Conservation (phyloP, 805 yeast genomes). For the Grigorovia yakushimaensis region DNA sequence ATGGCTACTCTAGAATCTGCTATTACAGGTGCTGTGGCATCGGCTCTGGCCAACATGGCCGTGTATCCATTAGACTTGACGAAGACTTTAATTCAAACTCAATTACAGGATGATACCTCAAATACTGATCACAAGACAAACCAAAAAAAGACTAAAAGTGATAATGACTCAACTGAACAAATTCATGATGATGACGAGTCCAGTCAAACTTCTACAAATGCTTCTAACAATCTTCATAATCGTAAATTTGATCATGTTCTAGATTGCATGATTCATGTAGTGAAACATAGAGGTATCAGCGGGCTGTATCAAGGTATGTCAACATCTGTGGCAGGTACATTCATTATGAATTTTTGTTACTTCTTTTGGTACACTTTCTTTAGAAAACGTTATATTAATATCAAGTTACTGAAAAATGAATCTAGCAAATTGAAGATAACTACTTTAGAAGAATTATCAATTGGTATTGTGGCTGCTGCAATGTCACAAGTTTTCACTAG, state of each 20-base stretch:
- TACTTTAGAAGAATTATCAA: conserved; percentile 56
- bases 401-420: neutral
- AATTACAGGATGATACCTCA: conserved; percentile 24
- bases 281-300: conserved; percentile 44
- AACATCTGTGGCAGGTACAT: conserved; percentile 59
- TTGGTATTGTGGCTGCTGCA: conserved; percentile 79
- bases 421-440: conserved; percentile 23
- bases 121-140: neutral
- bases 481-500: conserved; percentile 70
- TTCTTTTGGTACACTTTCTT: conserved; percentile 81
- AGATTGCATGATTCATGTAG: conserved; percentile 55
- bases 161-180: neutral
- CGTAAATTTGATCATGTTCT: conserved; percentile 43
- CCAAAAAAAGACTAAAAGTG: neutral
- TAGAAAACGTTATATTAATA: conserved; percentile 40
- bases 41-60: conserved; percentile 65
- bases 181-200: neutral
- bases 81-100: conserved; percentile 70
- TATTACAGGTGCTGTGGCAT: conserved; percentile 72
- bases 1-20: conserved; percentile 63
- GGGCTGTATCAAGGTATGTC: conserved; percentile 69
- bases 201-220: too few relatives aligned
- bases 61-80: conserved; percentile 77
- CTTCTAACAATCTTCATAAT: too few relatives aligned
- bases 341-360: conserved; percentile 71